Evolutionary conservation across 805 yeast species (phyloP).

Genomic region (Isabelozyma gotoi): DNA sequence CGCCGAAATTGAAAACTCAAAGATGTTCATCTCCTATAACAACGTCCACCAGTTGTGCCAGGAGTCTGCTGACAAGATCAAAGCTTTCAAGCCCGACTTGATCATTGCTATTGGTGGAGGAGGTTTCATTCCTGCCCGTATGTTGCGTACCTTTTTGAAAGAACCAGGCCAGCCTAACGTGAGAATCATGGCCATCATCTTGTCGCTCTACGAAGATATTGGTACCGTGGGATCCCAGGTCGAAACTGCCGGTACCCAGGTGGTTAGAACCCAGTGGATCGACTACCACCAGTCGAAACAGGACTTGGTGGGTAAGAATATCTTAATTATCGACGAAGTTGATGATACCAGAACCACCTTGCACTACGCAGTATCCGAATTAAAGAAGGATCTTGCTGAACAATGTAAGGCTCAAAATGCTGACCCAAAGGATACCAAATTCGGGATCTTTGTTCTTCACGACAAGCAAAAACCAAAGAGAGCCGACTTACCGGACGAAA

Average conservation of each 20-base stretch:
- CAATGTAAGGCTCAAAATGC: constrained; percentile 57
- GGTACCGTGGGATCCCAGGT: constrained; percentile 56
- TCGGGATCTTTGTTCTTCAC: constrained; percentile 76
- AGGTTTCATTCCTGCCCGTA: constrained; percentile 97
- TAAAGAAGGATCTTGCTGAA: constrained; percentile 65
- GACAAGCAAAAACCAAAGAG: constrained; percentile 72
- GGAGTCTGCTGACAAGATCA: constrained; percentile 58
- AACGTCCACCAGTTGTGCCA: constrained; percentile 77
- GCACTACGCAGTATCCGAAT: constrained; percentile 74
- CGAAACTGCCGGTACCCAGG: constrained; percentile 60
- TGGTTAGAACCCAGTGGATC: constrained; percentile 81
- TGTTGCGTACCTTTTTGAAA: constrained; percentile 88
- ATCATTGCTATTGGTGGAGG: constrained; percentile 98
- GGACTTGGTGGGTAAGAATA: constrained; percentile 65
- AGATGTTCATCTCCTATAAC: constrained; percentile 77
- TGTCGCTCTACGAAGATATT: constrained; percentile 86
- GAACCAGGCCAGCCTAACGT: constrained; percentile 85
- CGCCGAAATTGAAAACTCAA: constrained; percentile 28
- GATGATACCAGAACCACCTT: constrained; percentile 85
- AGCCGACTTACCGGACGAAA: constrained; percentile 67
- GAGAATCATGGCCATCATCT: constrained; percentile 91
- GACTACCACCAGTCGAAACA: constrained; percentile 66
- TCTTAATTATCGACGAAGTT: constrained; percentile 78
- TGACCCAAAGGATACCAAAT: constrained; percentile 52
- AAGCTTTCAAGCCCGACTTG: constrained; percentile 77